These are phyloP conservation scores for Oryza brachyantha DNA, from an alignment of 176 grass and related monocot genomes.

Conservation along the genomic window DNA sequence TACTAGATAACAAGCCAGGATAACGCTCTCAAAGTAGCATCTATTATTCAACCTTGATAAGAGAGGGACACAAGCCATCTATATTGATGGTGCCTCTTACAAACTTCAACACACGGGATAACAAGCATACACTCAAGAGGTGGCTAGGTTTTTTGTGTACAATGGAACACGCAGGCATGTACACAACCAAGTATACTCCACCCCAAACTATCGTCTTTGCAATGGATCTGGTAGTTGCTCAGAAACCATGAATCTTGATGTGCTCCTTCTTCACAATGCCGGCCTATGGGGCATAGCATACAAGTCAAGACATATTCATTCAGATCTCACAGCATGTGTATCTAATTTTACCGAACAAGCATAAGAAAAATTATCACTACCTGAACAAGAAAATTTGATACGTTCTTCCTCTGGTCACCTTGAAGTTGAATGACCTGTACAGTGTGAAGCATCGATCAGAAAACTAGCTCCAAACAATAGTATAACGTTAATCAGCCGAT, in stretches of 20 bases:
- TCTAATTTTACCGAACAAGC: background rate
- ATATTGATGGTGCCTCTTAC: slow-evolving; percentile 36
- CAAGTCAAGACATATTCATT: slow-evolving; percentile 17
- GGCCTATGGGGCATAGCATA: slow-evolving; percentile 40
- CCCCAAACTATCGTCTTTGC: slow-evolving; percentile 15
- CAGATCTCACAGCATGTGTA: background rate
- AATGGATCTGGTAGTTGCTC: slow-evolving; percentile 41
- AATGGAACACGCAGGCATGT: slow-evolving; percentile 11
- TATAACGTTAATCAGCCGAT: background rate
- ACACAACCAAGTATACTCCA: slow-evolving; percentile 42
- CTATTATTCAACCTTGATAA: slow-evolving; percentile 46
- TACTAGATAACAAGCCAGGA: background rate
- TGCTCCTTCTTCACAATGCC: slow-evolving; percentile 99
- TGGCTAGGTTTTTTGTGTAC: slow-evolving; percentile 35
- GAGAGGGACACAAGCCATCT: slow-evolving; percentile 54
- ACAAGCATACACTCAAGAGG: slow-evolving; percentile 48
- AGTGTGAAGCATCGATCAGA: background rate
- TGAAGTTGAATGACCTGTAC: slow-evolving; percentile 99
- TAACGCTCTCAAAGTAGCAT: slow-evolving; percentile 10
- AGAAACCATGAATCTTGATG: slow-evolving; percentile 99
- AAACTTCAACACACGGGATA: slow-evolving; percentile 19
- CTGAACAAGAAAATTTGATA: slow-evolving; percentile 98
- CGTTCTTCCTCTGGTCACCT: slow-evolving; percentile 99
- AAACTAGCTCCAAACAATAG: background rate
- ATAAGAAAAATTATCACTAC: slow-evolving; percentile 27